phyloP scores from a whole-genome alignment of 1,139 yeast species.

The Lodderomyces elongisporus region DNA sequence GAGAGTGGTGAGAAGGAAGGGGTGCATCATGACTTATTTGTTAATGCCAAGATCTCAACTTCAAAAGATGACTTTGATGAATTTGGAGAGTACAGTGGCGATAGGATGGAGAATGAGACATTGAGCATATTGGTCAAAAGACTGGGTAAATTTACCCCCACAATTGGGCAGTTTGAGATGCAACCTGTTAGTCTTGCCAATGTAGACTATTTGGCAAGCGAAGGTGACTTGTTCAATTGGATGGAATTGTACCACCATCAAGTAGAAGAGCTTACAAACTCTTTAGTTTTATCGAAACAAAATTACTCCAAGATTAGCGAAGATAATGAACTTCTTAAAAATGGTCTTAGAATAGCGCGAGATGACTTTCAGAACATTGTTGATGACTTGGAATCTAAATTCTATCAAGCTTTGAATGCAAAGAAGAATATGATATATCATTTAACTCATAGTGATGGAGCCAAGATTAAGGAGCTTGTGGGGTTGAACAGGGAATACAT shows the following conservation, averaged over 20 bases:
- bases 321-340: constrained; percentile 13
- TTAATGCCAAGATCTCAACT: constrained; percentile 10
- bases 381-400: constrained; percentile 32
- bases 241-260: constrained; percentile 18
- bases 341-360: constrained; percentile 16
- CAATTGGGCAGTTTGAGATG: constrained; percentile 21
- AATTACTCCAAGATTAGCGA: constrained; percentile 10
- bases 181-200: constrained; percentile 15
- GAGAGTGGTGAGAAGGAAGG: constrained; percentile 8
- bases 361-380: constrained; percentile 24
- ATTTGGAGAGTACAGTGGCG: constrained; percentile 6
- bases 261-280: constrained; percentile 12
- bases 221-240: constrained; percentile 25
- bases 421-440: constrained; percentile 36
- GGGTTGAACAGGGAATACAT: constrained; percentile 9
- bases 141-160: constrained; percentile 19
- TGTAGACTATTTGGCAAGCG: constrained; percentile 10
- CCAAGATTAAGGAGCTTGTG: constrained; percentile 6
- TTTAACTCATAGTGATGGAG: constrained; percentile 11
- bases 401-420: constrained; percentile 30
- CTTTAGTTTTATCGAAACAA: constrained; percentile 5
- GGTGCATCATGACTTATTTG: constrained; percentile 6
- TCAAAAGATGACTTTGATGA: constrained; percentile 7
- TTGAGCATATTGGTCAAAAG: constrained; percentile 22
- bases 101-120: constrained; percentile 1